These are phyloP conservation scores for Neoscytalidium dimidiatum DNA, from an alignment of 2,329 filamentous ascomycete species.

Conservation along the genomic window DNA sequence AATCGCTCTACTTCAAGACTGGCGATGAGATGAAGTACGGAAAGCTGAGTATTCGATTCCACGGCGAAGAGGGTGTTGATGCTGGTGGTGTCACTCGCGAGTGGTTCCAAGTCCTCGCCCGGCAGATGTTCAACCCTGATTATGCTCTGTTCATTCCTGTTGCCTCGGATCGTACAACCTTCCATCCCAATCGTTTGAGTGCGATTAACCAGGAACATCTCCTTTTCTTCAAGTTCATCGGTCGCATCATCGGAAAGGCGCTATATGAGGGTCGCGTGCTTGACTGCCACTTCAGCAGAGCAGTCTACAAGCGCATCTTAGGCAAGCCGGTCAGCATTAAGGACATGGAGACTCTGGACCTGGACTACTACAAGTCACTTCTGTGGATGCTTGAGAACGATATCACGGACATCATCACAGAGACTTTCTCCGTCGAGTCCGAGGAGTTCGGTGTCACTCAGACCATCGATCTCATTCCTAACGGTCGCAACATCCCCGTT, in stretches of 20 bases:
- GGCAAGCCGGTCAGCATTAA: conserved; percentile 95
- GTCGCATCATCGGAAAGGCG: conserved; percentile 96
- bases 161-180: conserved; percentile 94
- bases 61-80: conserved; percentile 95
- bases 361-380: conserved; percentile 98
- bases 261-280: conserved; percentile 94
- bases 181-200: conserved; percentile 96
- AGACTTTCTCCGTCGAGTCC: conserved; percentile 92
- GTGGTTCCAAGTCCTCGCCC: conserved; percentile 97
- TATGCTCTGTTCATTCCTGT: conserved; percentile 96
- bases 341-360: conserved; percentile 98
- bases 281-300: conserved; percentile 98
- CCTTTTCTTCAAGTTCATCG: conserved; percentile 99
- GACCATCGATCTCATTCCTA: conserved; percentile 80
- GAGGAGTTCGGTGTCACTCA: conserved; percentile 91
- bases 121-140: conserved; percentile 98
- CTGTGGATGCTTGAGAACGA: conserved; percentile 99
- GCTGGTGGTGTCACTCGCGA: conserved; percentile 96
- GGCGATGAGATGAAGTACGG: conserved; percentile 99
- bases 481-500: conserved; percentile 88
- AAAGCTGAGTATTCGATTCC: conserved; percentile 96
- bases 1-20: conserved; percentile 94
- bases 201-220: conserved; percentile 93
- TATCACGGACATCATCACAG: conserved; percentile 95
- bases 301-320: conserved; percentile 96